Evolutionary conservation across 805 yeast genomes (phyloP).

Genomic region (Candida takata): DNA sequence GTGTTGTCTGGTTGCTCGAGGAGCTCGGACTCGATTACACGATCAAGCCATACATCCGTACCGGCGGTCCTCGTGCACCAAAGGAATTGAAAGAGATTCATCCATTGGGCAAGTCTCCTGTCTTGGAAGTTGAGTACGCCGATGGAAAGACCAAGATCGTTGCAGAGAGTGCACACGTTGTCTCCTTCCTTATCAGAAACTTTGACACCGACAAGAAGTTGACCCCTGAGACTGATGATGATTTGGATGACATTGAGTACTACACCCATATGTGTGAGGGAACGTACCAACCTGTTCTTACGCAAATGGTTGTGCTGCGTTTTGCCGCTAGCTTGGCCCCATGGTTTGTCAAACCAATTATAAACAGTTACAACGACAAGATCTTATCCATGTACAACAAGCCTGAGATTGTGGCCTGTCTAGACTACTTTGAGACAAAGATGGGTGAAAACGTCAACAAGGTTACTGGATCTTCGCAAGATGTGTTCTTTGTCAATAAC

Average conservation of each 20-base stretch:
- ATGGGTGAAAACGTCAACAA: background rate
- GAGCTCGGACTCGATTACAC: slow-evolving; percentile 49
- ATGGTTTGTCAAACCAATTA: slow-evolving; percentile 38
- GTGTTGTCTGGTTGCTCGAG: slow-evolving; percentile 62
- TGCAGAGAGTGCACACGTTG: slow-evolving; percentile 57
- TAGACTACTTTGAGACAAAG: slow-evolving; percentile 34
- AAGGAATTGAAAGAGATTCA: slow-evolving; percentile 43
- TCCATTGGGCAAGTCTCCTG: slow-evolving; percentile 60
- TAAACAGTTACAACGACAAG: slow-evolving; percentile 35
- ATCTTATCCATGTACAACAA: slow-evolving; percentile 42
- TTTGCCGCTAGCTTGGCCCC: slow-evolving; percentile 35
- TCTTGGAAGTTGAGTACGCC: slow-evolving; percentile 39
- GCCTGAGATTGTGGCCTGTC: slow-evolving; percentile 36
- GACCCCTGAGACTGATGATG: slow-evolving; percentile 32
- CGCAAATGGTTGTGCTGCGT: slow-evolving; percentile 23
- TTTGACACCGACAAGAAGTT: slow-evolving; percentile 39
- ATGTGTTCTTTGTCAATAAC: slow-evolving; percentile 39
- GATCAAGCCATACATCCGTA: slow-evolving; percentile 43
- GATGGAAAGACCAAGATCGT: slow-evolving; percentile 26
- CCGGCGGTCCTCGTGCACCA: slow-evolving; percentile 40
- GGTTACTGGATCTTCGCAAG: slow-evolving; percentile 1
- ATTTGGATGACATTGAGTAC: slow-evolving; percentile 38
- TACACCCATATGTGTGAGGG: slow-evolving; percentile 57
- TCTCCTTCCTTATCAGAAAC: slow-evolving; percentile 42
- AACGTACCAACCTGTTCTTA: slow-evolving; percentile 44